phyloP scores from a whole-genome alignment of 2,329 filamentous ascomycete species.

The Pseudogymnoascus sp. region DNA sequence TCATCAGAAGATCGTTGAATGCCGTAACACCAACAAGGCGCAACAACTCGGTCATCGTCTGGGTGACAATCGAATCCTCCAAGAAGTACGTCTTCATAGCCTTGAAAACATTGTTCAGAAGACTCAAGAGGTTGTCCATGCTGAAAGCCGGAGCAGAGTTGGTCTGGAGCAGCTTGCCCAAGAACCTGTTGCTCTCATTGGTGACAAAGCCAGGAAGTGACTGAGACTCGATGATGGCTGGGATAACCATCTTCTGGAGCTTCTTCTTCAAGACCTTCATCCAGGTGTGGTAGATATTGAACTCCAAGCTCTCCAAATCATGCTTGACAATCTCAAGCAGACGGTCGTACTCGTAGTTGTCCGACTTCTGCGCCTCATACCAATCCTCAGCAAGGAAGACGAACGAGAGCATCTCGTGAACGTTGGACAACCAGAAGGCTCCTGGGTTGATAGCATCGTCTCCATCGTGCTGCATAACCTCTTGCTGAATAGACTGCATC shows the following conservation, averaged over 20 bases:
- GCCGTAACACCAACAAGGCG: conserved; percentile 92
- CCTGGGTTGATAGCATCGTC: conserved; percentile 96
- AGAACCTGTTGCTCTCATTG: conserved; percentile 95
- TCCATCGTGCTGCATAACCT: conserved; percentile 98
- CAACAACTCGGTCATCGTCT: conserved; percentile 90
- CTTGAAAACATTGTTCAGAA: conserved; percentile 95
- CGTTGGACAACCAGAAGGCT: conserved; percentile 98
- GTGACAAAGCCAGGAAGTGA: conserved; percentile 97
- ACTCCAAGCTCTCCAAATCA: conserved; percentile 94
- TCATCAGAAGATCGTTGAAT: conserved; percentile 97
- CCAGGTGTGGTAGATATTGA: conserved; percentile 99
- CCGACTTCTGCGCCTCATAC: conserved; percentile 98
- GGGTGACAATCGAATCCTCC: conserved; percentile 91
- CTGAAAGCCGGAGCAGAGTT: conserved; percentile 93
- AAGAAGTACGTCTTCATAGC: conserved; percentile 99
- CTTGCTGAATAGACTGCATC: conserved; percentile 99
- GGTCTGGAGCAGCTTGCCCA: conserved; percentile 89
- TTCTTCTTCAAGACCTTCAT: conserved; percentile 99
- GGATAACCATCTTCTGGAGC: conserved; percentile 98
- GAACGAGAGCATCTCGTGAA: conserved; percentile 99
- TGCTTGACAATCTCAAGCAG: conserved; percentile 98
- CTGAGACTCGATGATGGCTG: conserved; percentile 97
- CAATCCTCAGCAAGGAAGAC: conserved; percentile 98
- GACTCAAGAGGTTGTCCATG: conserved; percentile 96
- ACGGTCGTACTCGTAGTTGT: conserved; percentile 98